Base-by-base conservation (phyloP, 768 basidiomycete genomes). In the Psilocybe azurescens region DNA sequence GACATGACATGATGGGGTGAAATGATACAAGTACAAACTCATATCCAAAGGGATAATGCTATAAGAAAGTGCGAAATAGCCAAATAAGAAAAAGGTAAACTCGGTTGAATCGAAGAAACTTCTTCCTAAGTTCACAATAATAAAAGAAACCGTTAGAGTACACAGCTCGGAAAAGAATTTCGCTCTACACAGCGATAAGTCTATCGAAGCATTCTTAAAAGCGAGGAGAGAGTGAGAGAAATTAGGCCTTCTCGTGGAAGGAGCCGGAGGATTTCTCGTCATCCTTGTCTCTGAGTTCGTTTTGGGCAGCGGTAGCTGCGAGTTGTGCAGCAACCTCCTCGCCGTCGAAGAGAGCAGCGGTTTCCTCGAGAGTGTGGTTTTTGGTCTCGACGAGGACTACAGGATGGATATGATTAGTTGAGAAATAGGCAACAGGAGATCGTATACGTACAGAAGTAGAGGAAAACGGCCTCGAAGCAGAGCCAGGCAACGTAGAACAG, bases 301-400 rank as follows among this genome's bases (percentile, higher is more conserved):
- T 61, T 20, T 73, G 69, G 65, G 69, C 69, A 6, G 56, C 65
- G 55, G 56, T n/a, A n/a, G 60, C 53, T 65, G 80, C 33, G 75
- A 86, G 74, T 48, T 75, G 68, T 8, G 74, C 72, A 4, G 73
- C 70, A 24, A 79, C 84, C 1, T 85, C 83, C 10, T 87, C 84
- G 41, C 89, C 90, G 66, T 93, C 91, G 79, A 93, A 93, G 56
- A 93, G 72, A 38, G 83, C 88, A 8, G 90, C 88, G n/a, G 91
- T 92, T 78, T 93, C 91, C 73, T 93, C 91, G 65, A 93, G 82
- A 16, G 89, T 86, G 62, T 83, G 85, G 73, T 83, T 82, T 79
- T 85, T 89, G 61, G 90, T 91, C 80, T 93, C 89, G 59, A 90
- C 72, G 70, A 90, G 71, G 74, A 81, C 79, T 81, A 62, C 9